Percentiles rank a stretch among this genome's conserved stretches.
phyloP scores from a whole-genome alignment of 202 grass and related monocot genomes.

The Saccharum hybrid region DNA sequence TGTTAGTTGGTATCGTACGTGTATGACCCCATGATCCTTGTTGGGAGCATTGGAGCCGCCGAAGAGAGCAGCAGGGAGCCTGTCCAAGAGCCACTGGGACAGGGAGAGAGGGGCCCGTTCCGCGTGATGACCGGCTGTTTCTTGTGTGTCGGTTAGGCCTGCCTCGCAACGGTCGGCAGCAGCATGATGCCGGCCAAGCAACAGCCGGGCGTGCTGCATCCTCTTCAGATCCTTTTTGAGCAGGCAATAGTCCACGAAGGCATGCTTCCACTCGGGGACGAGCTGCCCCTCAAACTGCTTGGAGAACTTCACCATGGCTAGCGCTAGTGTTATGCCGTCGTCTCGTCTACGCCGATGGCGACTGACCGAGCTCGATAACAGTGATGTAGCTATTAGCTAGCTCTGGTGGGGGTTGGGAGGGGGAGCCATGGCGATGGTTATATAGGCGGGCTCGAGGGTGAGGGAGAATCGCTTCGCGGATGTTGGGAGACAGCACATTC shows the following conservation, averaged over 20 bases:
- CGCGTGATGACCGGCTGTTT: neutral
- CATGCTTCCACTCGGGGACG: slow-evolving; percentile 89
- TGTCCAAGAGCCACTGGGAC: slow-evolving; percentile 43
- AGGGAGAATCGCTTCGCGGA: slow-evolving; percentile 42
- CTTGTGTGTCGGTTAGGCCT: neutral
- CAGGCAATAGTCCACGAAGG: slow-evolving; percentile 81
- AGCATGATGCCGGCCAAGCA: neutral
- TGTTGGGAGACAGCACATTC: slow-evolving; percentile 72
- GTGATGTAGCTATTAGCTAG: neutral
- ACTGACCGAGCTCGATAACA: neutral
- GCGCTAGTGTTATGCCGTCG: neutral
- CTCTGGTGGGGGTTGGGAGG: slow-evolving; percentile 43
- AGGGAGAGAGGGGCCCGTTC: slow-evolving; percentile 31
- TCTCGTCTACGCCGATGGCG: neutral
- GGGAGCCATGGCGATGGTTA: slow-evolving; percentile 48
- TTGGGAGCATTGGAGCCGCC: slow-evolving; percentile 22
- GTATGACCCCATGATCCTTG: slow-evolving; percentile 58
- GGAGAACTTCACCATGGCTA: slow-evolving; percentile 78
- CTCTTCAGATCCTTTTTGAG: slow-evolving; percentile 80
- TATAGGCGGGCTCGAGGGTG: slow-evolving; percentile 45
- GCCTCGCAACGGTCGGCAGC: neutral
- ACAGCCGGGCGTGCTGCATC: slow-evolving; percentile 42
- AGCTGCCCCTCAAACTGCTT: slow-evolving; percentile 90
- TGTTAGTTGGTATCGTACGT: slow-evolving; percentile 27
- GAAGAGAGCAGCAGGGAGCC: slow-evolving; percentile 43